Evolutionary conservation across 176 grass and related monocot genomes (phyloP), one percentile per base, ranked within the genome.

Genomic region (Melocanna baccifera): DNA sequence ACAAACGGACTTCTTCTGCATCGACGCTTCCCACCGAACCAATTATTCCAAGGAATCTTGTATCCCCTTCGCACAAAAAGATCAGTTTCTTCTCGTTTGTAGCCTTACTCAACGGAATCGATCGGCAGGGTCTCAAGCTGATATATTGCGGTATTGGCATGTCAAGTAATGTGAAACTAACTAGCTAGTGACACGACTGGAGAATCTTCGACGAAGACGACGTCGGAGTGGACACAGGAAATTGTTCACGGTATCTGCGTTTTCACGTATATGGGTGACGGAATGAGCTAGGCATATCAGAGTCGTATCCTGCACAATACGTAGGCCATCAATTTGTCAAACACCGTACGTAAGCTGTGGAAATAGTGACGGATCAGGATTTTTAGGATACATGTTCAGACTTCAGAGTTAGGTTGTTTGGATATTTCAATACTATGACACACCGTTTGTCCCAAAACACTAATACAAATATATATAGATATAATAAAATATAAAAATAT

Each of bases 1-100:
- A 39, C 64, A 45, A 66, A 67, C 58, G 5, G 25, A n/a, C 64
- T 59, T 59, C 2, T 37, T 19, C 2, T 43, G 45, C 25, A 6
- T 14, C 30, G 67, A 53, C 61, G 69, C 85, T 68, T 87, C 59
- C 20, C 13, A 41, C 48, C 78, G 3, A 76, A 53, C 50, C 6
- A 47, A 81, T 69, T 57, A 55, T 62, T 81, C 48, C 50, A 50
- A 9, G 71, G 62, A 87, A 82, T 87, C 62, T 52, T 58, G 15
- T 43, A 11, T 68, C 79, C 29, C 62, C 29, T 62, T 48, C 72
- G 41, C 50, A 46, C 25, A 67, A n/a, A 67, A 52, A 1, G 3
- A 9, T 14, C 48, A 0, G 36, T 19, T 42, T 70, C 34, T 70
- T 56, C 22, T 12, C 51, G 48, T 57, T 11, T 73, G 71, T 51